Base-by-base conservation (phyloP, 106 monocot species). In the Narthecium ossifragum region DNA sequence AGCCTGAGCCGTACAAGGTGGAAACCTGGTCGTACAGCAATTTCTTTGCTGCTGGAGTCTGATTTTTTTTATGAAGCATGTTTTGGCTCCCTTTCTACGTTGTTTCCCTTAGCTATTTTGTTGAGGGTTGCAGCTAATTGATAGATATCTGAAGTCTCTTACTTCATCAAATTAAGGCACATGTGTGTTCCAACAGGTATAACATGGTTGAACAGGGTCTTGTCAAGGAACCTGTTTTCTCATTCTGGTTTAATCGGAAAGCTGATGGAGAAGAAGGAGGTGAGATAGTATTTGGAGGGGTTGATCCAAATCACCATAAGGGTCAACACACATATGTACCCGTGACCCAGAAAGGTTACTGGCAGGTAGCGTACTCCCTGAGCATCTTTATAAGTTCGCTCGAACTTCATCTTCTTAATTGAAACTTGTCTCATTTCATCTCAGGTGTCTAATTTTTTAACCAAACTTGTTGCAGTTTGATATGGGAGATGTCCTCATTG, bases 201-300 rank as follows among this genome's bases (percentile, higher is more conserved):
- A 90, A 75, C 66, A 89, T 94, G 83, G 75, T 86, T 26, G 50
- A 83, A 0, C 93, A 94, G 70, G 93, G 86, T 46, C 79, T 89
- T 41, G 53, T 89, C 6, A 82, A 80, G 31, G 77, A 89, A 31
- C 74, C 90, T 59, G 83, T 94, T 67, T 94, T 94, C 70, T 94
- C 93, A 25, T 94, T 94, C 70, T 94, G 93, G 93, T 85, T 94
- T 41, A 94, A 94, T 43, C 72, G 93, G 13, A 71, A 94, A 71
- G 48, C 76, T 53, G 77, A 75, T 39, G 85, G 83, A 39, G 71
- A 46, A 1, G 83, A 86, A 27, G 93, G 93, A 51, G 93, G 93
- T 70, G 93, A 94, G 68, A 48, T 94, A 70, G 85, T 94, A 15
- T 94, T 94, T 80, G 93, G 93, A 53, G 93, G 93, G 3, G 55